Conservation (phyloP, 2,329 filamentous ascomycete genomes). For the Neonectria ditissima region DNA sequence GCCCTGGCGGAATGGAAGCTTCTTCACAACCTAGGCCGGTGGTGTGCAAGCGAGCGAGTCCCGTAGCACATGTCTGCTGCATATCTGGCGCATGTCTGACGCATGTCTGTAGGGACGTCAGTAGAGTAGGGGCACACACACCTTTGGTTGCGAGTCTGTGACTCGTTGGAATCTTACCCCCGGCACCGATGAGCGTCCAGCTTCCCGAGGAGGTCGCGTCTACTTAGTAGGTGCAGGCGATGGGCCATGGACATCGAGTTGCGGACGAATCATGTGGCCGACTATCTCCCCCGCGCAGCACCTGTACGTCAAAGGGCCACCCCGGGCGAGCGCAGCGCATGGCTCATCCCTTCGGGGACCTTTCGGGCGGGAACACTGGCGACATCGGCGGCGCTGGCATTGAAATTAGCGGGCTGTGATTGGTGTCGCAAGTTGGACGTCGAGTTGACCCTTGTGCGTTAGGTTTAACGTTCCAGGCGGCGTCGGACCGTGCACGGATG, state of each 20-base stretch:
- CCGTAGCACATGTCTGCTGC: conserved; percentile 1
- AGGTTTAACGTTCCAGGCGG: conserved; percentile 46
- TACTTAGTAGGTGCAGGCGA: conserved; percentile 20
- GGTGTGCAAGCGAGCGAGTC: conserved; percentile 23
- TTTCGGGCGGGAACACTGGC: conserved; percentile 40
- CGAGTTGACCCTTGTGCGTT: conserved; percentile 39
- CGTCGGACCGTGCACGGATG: conserved; percentile 36
- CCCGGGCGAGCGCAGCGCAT: conserved; percentile 35
- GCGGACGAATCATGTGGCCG: conserved; percentile 38
- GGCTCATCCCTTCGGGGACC: conserved; percentile 22
- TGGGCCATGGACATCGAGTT: conserved; percentile 32
- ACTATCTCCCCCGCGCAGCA: conserved; percentile 41
- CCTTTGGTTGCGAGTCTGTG: conserved; percentile 11
- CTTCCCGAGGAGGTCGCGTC: conserved; percentile 34
- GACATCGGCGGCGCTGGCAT: conserved; percentile 49
- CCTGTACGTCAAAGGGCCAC: conserved; percentile 45
- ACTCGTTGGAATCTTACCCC: conserved; percentile 28
- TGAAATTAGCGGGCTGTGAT: conserved; percentile 48
- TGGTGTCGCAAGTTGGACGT: conserved; percentile 44
- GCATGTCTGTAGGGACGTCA: conserved; percentile 13
- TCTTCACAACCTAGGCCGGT: conserved; percentile 15
- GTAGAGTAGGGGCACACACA: not conserved
- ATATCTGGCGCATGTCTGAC: conserved; percentile 10
- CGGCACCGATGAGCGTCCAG: conserved; percentile 33
- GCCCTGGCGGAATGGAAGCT: conserved; percentile 15